These are phyloP conservation scores for Thraustotheca clavata DNA, from an alignment of 352 stramenopile genomes.

Conservation along the genomic window DNA sequence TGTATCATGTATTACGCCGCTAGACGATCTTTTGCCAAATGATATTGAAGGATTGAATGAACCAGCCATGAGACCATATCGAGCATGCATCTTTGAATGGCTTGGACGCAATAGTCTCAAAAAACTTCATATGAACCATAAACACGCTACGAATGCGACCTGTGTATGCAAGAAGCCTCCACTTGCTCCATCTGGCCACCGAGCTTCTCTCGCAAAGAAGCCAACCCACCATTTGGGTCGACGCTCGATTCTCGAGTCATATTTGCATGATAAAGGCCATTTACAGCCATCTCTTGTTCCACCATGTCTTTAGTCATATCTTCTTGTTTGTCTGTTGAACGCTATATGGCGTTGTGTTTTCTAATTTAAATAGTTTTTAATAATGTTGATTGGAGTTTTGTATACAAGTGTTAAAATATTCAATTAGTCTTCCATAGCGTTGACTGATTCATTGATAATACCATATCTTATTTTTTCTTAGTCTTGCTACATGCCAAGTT, in stretches of 20 bases:
- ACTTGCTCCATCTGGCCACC: background rate
- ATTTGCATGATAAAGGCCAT: background rate
- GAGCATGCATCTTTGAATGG: conserved; percentile 14
- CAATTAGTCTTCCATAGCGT: no score
- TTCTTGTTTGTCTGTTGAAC: no score
- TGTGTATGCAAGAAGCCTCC: background rate
- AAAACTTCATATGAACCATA: no score
- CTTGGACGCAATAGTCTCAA: background rate
- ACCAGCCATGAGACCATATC: conserved; percentile 8
- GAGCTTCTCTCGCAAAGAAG: background rate
- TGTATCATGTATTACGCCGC: background rate
- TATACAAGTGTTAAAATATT: no score
- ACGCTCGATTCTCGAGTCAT: background rate
- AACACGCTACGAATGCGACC: no score
- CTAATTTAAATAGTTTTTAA: no score
- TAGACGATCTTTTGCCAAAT: background rate
- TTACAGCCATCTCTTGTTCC: background rate
- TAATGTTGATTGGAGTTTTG: no score
- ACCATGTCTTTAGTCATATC: background rate
- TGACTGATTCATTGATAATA: no score
- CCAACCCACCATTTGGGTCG: background rate
- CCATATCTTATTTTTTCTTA: no score
- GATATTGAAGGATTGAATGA: conserved; percentile 18
- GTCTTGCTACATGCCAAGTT: no score
- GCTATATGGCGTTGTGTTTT: no score